These are phyloP conservation scores for Trichoderma guizhouense DNA, from an alignment of 2,329 filamentous ascomycete species.

Conservation along the genomic window DNA sequence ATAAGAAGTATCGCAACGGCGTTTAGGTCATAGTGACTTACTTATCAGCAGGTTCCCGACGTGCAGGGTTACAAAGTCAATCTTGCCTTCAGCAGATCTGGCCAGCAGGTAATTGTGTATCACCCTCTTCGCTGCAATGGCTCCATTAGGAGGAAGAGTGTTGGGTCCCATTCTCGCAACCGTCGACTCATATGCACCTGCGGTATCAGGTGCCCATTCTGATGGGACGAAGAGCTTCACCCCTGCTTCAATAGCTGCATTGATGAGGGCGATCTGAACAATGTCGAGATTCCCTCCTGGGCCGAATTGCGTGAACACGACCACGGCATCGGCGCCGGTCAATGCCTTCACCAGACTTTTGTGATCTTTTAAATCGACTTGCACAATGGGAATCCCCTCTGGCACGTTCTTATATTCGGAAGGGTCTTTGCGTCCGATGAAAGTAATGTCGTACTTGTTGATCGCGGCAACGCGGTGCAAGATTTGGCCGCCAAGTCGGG, in stretches of 20 bases:
- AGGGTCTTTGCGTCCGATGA: background rate
- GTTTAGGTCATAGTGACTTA: background rate
- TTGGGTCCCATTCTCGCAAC: background rate
- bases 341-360: background rate
- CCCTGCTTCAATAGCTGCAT: conserved; percentile 1
- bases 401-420: background rate
- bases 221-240: conserved; percentile 11
- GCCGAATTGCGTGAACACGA: background rate
- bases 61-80: conserved; percentile 4
- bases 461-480: background rate
- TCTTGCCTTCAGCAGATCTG: background rate
- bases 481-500: background rate
- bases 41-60: background rate
- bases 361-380: background rate
- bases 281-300: background rate
- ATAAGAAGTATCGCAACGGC: background rate
- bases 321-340: background rate
- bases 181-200: conserved; percentile 1
- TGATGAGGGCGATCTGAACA: conserved; percentile 5
- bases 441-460: background rate
- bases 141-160: background rate
- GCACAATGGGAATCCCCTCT: background rate
- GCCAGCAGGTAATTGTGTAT: background rate
- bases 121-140: background rate
- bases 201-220: conserved; percentile 12